Evolutionary conservation across 2,329 filamentous ascomycete genomes (phyloP).

Genomic region (Aotearoamyces nothofagi): DNA sequence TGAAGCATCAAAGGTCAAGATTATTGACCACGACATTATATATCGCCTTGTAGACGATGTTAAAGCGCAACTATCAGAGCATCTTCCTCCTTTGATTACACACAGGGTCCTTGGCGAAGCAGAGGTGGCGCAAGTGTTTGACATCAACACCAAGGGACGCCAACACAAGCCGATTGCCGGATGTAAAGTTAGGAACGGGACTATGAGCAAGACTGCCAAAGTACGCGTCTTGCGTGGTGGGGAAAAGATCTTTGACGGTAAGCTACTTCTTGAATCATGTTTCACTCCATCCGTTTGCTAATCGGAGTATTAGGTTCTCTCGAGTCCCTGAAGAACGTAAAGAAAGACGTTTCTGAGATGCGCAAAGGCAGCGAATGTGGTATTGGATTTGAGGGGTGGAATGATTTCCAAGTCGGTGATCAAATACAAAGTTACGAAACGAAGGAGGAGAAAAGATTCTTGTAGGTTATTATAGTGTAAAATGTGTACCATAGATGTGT

Average conservation of each 20-base stretch:
- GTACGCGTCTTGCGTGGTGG: conserved; percentile 60
- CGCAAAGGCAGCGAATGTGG: conserved; percentile 90
- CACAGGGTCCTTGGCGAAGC: conserved; percentile 74
- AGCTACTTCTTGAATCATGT: conserved; percentile 29
- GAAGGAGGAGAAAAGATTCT: conserved; percentile 44
- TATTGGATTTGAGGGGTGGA: conserved; percentile 68
- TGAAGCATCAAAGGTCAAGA: conserved; percentile 52
- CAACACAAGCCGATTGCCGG: conserved; percentile 67
- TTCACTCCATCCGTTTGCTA: too few relatives aligned
- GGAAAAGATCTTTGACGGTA: conserved; percentile 69
- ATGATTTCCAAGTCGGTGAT: conserved; percentile 67
- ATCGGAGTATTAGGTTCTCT: conserved; percentile 73
- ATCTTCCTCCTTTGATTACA: conserved; percentile 50
- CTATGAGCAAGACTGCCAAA: conserved; percentile 44
- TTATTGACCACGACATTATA: conserved; percentile 79
- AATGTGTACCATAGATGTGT: too few relatives aligned
- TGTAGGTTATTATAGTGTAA: too few relatives aligned
- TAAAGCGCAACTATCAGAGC: conserved; percentile 49
- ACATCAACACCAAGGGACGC: conserved; percentile 64
- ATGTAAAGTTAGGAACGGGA: conserved; percentile 72
- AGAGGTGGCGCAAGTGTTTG: conserved; percentile 69
- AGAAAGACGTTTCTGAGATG: conserved; percentile 84
- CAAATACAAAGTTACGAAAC: conserved; percentile 80
- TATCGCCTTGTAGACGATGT: conserved; percentile 67
- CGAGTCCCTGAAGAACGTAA: conserved; percentile 73